Conservation (phyloP, 352 stramenopile species). For the Phytophthora litchii region DNA sequence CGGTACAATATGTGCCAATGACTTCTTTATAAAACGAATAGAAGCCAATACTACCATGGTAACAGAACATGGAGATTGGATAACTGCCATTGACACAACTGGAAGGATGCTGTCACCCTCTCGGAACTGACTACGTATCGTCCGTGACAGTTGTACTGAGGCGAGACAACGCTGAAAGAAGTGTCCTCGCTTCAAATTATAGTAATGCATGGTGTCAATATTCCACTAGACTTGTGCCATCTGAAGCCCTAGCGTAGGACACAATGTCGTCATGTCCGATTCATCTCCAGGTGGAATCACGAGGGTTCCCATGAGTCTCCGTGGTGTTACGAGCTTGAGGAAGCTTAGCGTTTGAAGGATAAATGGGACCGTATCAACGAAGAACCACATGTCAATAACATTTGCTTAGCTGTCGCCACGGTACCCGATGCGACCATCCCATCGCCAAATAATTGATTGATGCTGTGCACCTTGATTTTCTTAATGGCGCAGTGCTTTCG, state of each 20-base stretch:
- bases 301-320: constrained; percentile 1
- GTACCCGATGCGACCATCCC: neutral
- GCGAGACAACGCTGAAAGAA: constrained; percentile 1
- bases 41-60: constrained; percentile 22
- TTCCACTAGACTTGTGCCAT: constrained; percentile 10
- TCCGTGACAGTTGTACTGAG: constrained; percentile 21
- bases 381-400: constrained; percentile 4
- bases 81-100: constrained; percentile 12
- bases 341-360: constrained; percentile 8
- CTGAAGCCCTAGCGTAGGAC: constrained; percentile 4
- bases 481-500: neutral
- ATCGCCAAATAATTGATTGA: neutral
- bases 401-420: neutral
- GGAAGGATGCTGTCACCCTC: constrained; percentile 4
- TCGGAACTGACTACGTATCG: constrained; percentile 3
- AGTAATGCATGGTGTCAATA: constrained; percentile 3
- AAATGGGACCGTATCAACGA: neutral
- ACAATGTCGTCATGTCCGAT: constrained; percentile 3
- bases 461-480: neutral
- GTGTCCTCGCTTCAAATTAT: neutral
- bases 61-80: constrained; percentile 14
- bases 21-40: constrained; percentile 26
- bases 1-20: constrained; percentile 10
- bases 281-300: neutral
- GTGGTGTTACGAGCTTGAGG: constrained; percentile 10